Evolutionary conservation across 371 early-diverging fungal species (phyloP).

Genomic region (Mortierella sp.): DNA sequence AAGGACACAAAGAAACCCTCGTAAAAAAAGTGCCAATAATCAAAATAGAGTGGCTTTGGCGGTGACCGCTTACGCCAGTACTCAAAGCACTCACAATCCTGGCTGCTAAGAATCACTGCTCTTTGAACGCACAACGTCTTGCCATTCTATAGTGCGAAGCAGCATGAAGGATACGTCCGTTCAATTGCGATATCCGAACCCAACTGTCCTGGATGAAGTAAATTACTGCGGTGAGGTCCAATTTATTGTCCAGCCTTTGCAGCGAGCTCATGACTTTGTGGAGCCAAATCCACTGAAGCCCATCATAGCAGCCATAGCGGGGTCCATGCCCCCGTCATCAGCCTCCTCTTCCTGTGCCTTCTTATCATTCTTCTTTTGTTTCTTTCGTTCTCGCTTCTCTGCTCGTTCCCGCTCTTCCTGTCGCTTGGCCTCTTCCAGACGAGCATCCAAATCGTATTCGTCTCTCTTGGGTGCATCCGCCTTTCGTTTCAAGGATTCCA

Average conservation of each 20-base stretch:
- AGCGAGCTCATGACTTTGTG: slow-evolving; percentile 35
- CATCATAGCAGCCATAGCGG: slow-evolving; percentile 57
- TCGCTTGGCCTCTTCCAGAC: slow-evolving; percentile 61
- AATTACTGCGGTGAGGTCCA: not conserved
- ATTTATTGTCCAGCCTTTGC: not conserved
- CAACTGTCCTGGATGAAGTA: no score
- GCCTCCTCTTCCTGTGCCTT: slow-evolving; percentile 21
- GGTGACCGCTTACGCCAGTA: no score
- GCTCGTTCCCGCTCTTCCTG: slow-evolving; percentile 64
- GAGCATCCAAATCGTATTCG: slow-evolving; percentile 64
- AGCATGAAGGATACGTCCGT: no score
- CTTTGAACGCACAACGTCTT: no score
- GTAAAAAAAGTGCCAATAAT: no score
- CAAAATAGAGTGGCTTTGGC: no score
- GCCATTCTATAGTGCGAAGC: no score
- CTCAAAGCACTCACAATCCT: no score
- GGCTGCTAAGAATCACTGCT: no score
- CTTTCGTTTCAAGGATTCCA: slow-evolving; percentile 58
- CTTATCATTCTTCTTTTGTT: slow-evolving; percentile 55
- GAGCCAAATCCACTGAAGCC: slow-evolving; percentile 56
- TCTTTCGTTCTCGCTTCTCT: slow-evolving; percentile 56
- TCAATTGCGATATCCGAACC: no score
- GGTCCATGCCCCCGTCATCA: slow-evolving; percentile 51
- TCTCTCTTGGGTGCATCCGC: slow-evolving; percentile 56
- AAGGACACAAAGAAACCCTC: no score